phyloP scores from a whole-genome alignment of 1,284 basidiomycete genomes.

The Boletus smithii region DNA sequence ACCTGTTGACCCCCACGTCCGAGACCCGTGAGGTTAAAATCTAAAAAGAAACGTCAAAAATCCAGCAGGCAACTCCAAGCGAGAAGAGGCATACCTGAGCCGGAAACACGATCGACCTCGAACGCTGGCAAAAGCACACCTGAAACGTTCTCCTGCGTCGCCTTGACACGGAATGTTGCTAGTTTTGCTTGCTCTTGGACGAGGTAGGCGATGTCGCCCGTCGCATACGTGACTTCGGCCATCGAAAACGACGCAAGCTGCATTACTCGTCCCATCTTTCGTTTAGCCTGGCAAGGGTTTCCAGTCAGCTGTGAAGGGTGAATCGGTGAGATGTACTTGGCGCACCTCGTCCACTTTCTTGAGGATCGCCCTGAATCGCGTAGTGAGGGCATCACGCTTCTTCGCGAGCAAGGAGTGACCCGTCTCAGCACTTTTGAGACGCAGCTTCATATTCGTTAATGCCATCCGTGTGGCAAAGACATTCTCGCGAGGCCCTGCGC shows the following conservation, averaged over 20 bases:
- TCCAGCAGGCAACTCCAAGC: not conserved
- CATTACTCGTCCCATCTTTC: conserved; percentile 98
- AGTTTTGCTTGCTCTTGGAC: conserved; percentile 89
- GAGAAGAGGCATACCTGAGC: conserved; percentile 57
- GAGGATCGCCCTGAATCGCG: conserved; percentile 86
- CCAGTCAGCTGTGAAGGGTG: conserved; percentile 1
- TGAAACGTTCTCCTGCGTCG: conserved; percentile 97
- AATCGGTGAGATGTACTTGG: conserved; percentile 9
- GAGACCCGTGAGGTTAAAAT: conserved; percentile 97
- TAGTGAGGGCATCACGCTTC: conserved; percentile 95
- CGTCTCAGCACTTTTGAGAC: conserved; percentile 95
- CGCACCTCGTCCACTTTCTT: conserved; percentile 91
- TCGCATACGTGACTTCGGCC: conserved; percentile 97
- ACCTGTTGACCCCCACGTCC: conserved; percentile 97
- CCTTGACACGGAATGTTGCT: conserved; percentile 89
- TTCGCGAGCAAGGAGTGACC: conserved; percentile 96
- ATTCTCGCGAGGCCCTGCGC: conserved; percentile 84
- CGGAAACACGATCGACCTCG: conserved; percentile 81
- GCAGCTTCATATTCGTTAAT: conserved; percentile 88
- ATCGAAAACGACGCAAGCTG: conserved; percentile 98
- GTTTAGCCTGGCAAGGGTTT: conserved; percentile 71
- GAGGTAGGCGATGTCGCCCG: conserved; percentile 96
- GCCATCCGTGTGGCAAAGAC: conserved; percentile 95
- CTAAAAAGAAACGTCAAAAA: conserved; percentile 30
- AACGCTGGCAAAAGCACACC: conserved; percentile 97